Evolutionary conservation across 192 early-diverging fungal genomes (phyloP), one percentile per base, ranked within the genome.

Genomic region (Backusella parvicylindrica): DNA sequence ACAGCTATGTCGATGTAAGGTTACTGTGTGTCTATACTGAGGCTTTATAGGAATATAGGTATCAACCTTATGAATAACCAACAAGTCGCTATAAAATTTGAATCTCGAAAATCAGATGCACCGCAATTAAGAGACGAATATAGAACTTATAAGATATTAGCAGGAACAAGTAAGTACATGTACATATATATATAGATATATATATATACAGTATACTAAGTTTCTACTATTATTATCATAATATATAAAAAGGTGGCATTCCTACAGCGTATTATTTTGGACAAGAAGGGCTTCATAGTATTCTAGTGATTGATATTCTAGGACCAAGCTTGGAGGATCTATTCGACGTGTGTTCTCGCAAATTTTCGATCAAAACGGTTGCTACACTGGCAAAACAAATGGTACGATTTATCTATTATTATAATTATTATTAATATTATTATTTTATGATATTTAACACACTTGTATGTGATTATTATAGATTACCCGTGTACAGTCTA

Each of bases 121-220:
- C 97, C 97, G 8, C 97, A 99, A 85, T 88, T 99, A 41, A 87
- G 95, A 47, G 97, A 99, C 79, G 97, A 99, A 83, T 98, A 94
- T 78, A 82, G 95, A 70, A 97, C 95, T 33, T 99, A 97, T 86
- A 96, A 97, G 82, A 93, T 99, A 50, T 84, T 99, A 38, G 88
- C 91, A 21, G 93, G 93, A 37, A 82, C 80, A 67, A 77, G 87
- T 88, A 83, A 76, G 82, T 77, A 16, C 36, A 56, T 43, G 18
- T n/a, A 64, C 15, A 35, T 23, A 21, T 5, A 16, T 33, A 38
- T 33, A 1, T 50, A 0, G n/a, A 33, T 28, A 43, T 50, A 28
- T 21, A 28, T 12, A 72, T 23, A 28, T 38, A 47, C 30, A 31
- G 16, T 65, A 72, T 3, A 69, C 65, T 7, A 43, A 49, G 13